Conservation (phyloP, 2,329 filamentous ascomycete species). For the Xylaria polymorpha region DNA sequence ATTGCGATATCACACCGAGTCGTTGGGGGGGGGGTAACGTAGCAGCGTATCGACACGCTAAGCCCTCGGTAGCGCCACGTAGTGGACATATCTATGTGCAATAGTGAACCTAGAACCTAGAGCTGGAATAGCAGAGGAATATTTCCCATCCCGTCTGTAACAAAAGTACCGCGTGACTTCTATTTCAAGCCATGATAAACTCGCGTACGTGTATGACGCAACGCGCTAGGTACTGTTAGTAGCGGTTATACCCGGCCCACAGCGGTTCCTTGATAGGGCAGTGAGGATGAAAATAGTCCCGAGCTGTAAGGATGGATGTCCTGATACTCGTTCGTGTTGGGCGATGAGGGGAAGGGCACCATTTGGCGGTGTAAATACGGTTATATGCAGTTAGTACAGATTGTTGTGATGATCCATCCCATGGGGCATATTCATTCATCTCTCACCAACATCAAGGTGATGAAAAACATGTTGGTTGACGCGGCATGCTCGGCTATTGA, state of each 20-base stretch:
- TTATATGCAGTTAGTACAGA: neutral
- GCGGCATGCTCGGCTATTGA: neutral
- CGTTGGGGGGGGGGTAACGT: neutral
- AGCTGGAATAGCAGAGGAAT: neutral
- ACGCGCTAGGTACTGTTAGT: neutral
- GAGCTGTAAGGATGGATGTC: neutral
- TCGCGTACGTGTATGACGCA: neutral
- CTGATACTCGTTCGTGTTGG: neutral
- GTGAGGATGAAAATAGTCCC: neutral
- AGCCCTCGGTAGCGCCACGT: neutral
- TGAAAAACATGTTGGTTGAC: neutral
- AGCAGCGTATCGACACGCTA: neutral
- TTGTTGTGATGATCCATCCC: neutral
- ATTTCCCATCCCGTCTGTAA: conserved; percentile 6
- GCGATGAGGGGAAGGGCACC: neutral
- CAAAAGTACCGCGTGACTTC: neutral
- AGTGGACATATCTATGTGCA: neutral
- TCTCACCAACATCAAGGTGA: neutral
- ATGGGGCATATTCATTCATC: neutral
- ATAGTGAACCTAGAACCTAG: conserved; percentile 4
- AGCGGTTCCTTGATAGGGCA: neutral
- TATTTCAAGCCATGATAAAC: conserved; percentile 3
- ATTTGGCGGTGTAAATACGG: neutral
- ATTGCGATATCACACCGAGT: neutral
- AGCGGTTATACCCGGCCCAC: neutral